Base-by-base conservation (phyloP, 2,329 filamentous ascomycete genomes). In the Geoglossum cookeanum region DNA sequence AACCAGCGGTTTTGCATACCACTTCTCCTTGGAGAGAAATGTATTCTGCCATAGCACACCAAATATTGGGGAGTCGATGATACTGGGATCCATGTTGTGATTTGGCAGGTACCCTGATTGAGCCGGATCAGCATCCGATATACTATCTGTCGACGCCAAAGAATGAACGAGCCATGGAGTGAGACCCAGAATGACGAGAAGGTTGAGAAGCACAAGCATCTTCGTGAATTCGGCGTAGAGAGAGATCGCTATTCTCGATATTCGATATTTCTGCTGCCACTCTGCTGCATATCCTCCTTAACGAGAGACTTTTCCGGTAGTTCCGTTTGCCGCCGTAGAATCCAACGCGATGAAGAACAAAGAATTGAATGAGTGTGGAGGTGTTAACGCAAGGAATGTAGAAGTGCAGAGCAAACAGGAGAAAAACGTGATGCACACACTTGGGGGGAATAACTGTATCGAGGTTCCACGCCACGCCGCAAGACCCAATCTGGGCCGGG, bases 1-100 rank as follows among this genome's bases (percentile, higher is more conserved):
- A 0, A 72, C 65, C 13, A 75, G 61, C 4, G 76, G 75, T 61
- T 77, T 72, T 42, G 75, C 59, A 68, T 74, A 70, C 68, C 76
- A 74, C 60, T 62, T 67, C 65, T 68, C 72, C 65, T 67, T 60
- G 1, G 59, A 39, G 35, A 66, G 48, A 52, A 15, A 52, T 4
- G 48, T 52, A 33, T 64, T 61, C 55, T 67, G 67, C 68, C 68
- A 71, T 2, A 71, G 62, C 27, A 66, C 66, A 33, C 69, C 69
- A 61, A 72, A 71, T 29, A 64, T 65, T 17, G 65, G 58, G 13
- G 64, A 64, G 47, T 63, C 59, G 11, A 71, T 64, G 22, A 65
- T 65, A 5, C 64, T 63, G 1, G 71, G 72, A 47, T 72, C 65
- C 60, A 73, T 64, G 58, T 72, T 72, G 61, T 74, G 71, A 57